Percentiles rank a stretch among this genome's conserved stretches.
Evolutionary conservation across 805 yeast genomes (phyloP).

Genomic region (Metschnikowia continentalis): DNA sequence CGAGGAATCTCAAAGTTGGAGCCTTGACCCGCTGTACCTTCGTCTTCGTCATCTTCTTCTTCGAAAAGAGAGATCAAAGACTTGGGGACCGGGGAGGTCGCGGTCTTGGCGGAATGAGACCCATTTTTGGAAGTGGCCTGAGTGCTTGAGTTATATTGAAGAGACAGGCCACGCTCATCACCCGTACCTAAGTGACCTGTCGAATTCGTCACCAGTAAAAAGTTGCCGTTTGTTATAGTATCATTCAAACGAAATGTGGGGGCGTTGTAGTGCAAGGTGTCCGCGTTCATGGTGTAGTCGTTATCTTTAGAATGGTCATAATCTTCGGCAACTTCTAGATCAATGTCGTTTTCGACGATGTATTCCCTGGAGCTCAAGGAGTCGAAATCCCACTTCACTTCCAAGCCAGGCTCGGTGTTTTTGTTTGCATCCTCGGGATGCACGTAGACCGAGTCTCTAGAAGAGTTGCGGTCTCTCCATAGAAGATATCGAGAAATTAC

Average conservation of each 20-base stretch:
- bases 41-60: constrained; percentile 8
- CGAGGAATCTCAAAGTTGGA: constrained; percentile 11
- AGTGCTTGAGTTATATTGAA: constrained; percentile 4
- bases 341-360: constrained; percentile 64
- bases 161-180: constrained; percentile 1
- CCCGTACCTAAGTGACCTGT: neutral
- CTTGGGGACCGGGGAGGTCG: constrained; percentile 12
- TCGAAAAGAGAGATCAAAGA: constrained; percentile 16
- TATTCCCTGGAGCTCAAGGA: constrained; percentile 71
- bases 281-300: constrained; percentile 29
- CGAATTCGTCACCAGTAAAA: constrained; percentile 12
- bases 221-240: constrained; percentile 24
- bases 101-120: constrained; percentile 1
- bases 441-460: constrained; percentile 48
- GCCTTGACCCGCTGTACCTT: constrained; percentile 2
- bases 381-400: constrained; percentile 86
- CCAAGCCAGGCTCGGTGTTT: constrained; percentile 23
- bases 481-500: constrained; percentile 66
- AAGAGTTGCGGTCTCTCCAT: constrained; percentile 67
- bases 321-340: constrained; percentile 26
- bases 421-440: constrained; percentile 18
- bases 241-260: constrained; percentile 15
- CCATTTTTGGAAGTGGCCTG: constrained; percentile 1
- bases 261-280: constrained; percentile 6
- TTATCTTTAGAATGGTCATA: constrained; percentile 21